phyloP scores from a whole-genome alignment of 2,329 filamentous ascomycete genomes.

The Berkeleyomyces basicola region DNA sequence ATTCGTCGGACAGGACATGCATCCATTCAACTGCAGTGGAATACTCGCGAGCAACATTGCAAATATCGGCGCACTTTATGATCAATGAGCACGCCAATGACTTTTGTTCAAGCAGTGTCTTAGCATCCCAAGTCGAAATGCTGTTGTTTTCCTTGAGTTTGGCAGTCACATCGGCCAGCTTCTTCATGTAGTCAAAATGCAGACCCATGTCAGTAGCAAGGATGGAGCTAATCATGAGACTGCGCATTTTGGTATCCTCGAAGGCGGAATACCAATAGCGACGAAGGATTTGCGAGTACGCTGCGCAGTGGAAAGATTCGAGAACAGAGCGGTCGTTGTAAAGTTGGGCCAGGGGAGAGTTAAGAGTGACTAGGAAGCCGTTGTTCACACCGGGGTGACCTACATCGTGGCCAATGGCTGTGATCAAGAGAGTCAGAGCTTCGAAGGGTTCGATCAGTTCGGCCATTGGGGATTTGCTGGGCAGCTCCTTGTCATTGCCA shows the following conservation, averaged over 20 bases:
- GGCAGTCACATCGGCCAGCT: slow-evolving; percentile 62
- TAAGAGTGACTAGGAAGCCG: slow-evolving; percentile 80
- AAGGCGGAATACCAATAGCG: slow-evolving; percentile 81
- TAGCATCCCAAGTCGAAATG: slow-evolving; percentile 59
- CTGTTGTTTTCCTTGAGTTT: slow-evolving; percentile 52
- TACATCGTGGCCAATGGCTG: slow-evolving; percentile 95
- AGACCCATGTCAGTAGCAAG: slow-evolving; percentile 93
- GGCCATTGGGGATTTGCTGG: slow-evolving; percentile 48
- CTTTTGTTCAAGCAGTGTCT: slow-evolving; percentile 59
- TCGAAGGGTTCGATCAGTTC: slow-evolving; percentile 71
- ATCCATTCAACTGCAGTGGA: slow-evolving; percentile 78
- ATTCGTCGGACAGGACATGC: slow-evolving; percentile 85
- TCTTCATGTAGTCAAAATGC: slow-evolving; percentile 93
- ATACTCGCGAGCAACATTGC: slow-evolving; percentile 83
- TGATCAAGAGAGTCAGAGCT: slow-evolving; percentile 73
- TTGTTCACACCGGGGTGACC: slow-evolving; percentile 98
- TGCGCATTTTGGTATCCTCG: slow-evolving; percentile 61
- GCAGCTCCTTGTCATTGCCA: slow-evolving; percentile 18
- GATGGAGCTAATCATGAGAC: slow-evolving; percentile 93
- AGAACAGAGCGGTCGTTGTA: slow-evolving; percentile 96
- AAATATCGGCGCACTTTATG: slow-evolving; percentile 97
- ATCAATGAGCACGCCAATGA: slow-evolving; percentile 74
- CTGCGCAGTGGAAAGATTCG: slow-evolving; percentile 93
- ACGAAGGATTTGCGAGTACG: slow-evolving; percentile 87
- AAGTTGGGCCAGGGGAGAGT: slow-evolving; percentile 80